Evolutionary conservation across 768 basidiomycete genomes (phyloP).

Genomic region (Lactarius trivialis): DNA sequence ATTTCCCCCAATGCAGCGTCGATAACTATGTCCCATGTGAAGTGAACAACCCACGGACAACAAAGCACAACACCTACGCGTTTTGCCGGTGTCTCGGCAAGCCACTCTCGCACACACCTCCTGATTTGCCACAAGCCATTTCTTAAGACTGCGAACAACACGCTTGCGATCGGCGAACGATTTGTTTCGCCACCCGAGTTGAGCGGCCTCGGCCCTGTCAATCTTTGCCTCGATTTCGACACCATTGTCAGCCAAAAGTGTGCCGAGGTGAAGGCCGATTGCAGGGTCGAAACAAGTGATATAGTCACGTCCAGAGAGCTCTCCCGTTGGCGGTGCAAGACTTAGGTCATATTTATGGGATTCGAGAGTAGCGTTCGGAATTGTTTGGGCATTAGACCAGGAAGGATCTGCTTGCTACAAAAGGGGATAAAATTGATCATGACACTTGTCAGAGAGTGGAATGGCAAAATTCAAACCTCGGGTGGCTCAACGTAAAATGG

Average conservation of each 20-base stretch:
- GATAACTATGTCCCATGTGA: constrained; percentile 49
- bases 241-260: constrained; percentile 66
- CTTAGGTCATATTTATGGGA: constrained; percentile 55
- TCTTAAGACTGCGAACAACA: constrained; percentile 79
- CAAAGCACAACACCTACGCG: constrained; percentile 45
- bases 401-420: constrained; percentile 29
- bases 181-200: constrained; percentile 64
- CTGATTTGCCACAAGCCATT: constrained; percentile 92
- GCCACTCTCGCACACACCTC: constrained; percentile 80
- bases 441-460: constrained; percentile 5
- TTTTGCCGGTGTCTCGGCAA: constrained; percentile 94
- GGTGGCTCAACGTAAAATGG: constrained; percentile 56
- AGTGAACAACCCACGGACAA: neutral
- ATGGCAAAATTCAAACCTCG: constrained; percentile 39
- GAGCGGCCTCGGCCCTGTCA: constrained; percentile 52
- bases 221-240: constrained; percentile 74
- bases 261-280: constrained; percentile 74
- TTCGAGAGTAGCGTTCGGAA: constrained; percentile 52
- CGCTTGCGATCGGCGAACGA: constrained; percentile 74
- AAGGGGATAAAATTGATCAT: neutral
- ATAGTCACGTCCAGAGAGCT: constrained; percentile 48
- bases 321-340: constrained; percentile 43
- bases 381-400: constrained; percentile 47
- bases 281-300: constrained; percentile 93
- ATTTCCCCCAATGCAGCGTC: constrained; percentile 95